These are phyloP conservation scores for Lentinula guzmanii DNA, from an alignment of 768 basidiomycete species.

Conservation along the genomic window DNA sequence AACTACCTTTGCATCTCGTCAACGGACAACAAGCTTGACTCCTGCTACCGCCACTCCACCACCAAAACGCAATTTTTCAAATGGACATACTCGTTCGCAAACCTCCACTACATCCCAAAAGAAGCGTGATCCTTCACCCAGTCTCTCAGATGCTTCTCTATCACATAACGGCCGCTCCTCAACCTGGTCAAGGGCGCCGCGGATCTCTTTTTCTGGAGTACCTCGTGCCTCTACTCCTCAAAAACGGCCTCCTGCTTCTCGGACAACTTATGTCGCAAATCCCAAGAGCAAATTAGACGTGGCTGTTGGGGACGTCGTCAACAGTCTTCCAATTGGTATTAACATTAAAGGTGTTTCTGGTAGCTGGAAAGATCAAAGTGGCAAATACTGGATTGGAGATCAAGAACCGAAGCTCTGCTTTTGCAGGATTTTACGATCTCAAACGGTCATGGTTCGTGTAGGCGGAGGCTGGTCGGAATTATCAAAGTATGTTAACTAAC, in stretches of 20 bases:
- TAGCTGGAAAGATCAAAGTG: slow-evolving; percentile 89
- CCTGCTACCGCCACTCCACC: slow-evolving; percentile 30
- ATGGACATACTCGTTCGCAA: slow-evolving; percentile 33
- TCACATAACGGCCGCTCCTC: slow-evolving; percentile 35
- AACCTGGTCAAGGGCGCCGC: slow-evolving; percentile 65
- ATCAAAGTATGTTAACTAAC: slow-evolving; percentile 58
- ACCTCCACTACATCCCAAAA: slow-evolving; percentile 25
- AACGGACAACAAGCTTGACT: slow-evolving; percentile 66
- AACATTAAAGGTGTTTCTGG: slow-evolving; percentile 77
- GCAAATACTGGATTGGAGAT: slow-evolving; percentile 95
- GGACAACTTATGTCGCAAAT: slow-evolving; percentile 78
- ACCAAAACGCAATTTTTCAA: slow-evolving; percentile 23
- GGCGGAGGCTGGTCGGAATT: slow-evolving; percentile 94
- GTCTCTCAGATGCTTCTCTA: slow-evolving; percentile 53
- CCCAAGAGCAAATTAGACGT: slow-evolving; percentile 90
- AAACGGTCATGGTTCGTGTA: slow-evolving; percentile 94
- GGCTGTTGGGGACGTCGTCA: slow-evolving; percentile 88
- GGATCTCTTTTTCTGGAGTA: slow-evolving; percentile 48
- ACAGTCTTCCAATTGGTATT: slow-evolving; percentile 80
- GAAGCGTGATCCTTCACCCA: slow-evolving; percentile 49
- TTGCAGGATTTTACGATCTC: slow-evolving; percentile 84
- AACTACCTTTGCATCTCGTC: slow-evolving; percentile 80
- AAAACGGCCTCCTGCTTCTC: slow-evolving; percentile 30
- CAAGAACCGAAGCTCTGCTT: slow-evolving; percentile 88
- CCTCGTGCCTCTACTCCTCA: slow-evolving; percentile 42